These are phyloP conservation scores for Arabis hirsuta DNA, from an alignment of 345 rosid species.

Conservation along the genomic window DNA sequence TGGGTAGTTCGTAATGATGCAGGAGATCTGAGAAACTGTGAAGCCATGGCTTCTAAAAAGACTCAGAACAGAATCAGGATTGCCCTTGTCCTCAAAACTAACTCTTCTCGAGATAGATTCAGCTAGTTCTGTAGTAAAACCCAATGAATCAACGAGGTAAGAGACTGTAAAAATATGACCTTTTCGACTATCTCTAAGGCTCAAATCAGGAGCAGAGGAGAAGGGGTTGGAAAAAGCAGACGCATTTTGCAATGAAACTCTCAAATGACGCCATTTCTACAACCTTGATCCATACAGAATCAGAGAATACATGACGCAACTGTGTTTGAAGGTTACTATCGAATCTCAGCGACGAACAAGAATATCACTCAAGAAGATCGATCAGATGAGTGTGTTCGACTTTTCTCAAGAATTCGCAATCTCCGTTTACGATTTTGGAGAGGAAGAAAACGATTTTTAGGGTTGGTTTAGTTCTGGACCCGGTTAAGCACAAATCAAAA, in stretches of 20 bases:
- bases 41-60: slow-evolving; percentile 28
- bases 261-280: not conserved
- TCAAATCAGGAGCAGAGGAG: not conserved
- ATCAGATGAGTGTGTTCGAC: too few relatives aligned
- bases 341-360: too few relatives aligned
- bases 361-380: too few relatives aligned
- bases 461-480: not conserved
- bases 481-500: not conserved
- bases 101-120: not conserved
- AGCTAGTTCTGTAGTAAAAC: slow-evolving; percentile 21
- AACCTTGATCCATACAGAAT: too few relatives aligned
- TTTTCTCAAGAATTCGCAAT: too few relatives aligned
- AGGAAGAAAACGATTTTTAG: not conserved
- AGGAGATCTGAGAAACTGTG: not conserved
- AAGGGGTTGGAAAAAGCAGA: not conserved
- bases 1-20: too few relatives aligned
- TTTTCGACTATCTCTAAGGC: too few relatives aligned
- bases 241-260: not conserved
- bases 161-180: too few relatives aligned
- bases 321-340: too few relatives aligned
- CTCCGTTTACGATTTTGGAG: not conserved
- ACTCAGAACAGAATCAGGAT: not conserved
- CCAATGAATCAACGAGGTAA: not conserved
- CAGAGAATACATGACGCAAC: too few relatives aligned
- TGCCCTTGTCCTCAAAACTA: too few relatives aligned